Base-by-base conservation (phyloP, 2,329 filamentous ascomycete species). In the Fusarium staphyleae region DNA sequence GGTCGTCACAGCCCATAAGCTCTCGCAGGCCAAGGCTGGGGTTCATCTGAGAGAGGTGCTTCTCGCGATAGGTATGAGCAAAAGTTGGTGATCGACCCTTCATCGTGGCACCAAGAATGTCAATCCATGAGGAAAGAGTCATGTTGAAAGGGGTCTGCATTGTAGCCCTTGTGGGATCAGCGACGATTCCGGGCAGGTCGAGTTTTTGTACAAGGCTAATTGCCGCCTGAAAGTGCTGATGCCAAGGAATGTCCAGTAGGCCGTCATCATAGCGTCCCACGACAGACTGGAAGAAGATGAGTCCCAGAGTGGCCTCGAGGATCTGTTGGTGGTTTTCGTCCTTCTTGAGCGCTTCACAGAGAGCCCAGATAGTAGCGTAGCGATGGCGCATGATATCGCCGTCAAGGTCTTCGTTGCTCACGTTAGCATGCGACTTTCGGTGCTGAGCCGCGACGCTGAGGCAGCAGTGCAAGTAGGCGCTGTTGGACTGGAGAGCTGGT, bases 1-100 rank as follows among this genome's bases (percentile, higher is more conserved):
- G 87, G 75, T 99, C 95, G 61, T 98, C 93, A 74, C 95, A 98
- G 65, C 95, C 95, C 93, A 98, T 98, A 44, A 98, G 83, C 77
- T 96, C 92, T 46, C 89, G 87, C 30, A 99, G 83, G 10, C 95
- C 95, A 12, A 87, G 79, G 48, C 80, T 84, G 16, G 81, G 75
- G 72, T 84, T 83, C 59, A 76, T 73, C 10, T 76, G 72, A 9
- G 90, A 89, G 44, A 96, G 84, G 73, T 96, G 91, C 81, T 97
- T 96, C 73, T 95, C 88, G 42, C 95, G 88, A 77, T 98, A 99
- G n/a, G 89, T 91, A 77, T 97, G 90, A 4, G 95, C 92, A 69
- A 97, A 98, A 8, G 85, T 84, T 7, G 95, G 95, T 9, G 91
- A 89, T 50, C 86, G 85, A 28, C 93, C 93, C 58, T 90, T 84